phyloP scores from a whole-genome alignment of 441 rosid genomes.

The Croton setiger region DNA sequence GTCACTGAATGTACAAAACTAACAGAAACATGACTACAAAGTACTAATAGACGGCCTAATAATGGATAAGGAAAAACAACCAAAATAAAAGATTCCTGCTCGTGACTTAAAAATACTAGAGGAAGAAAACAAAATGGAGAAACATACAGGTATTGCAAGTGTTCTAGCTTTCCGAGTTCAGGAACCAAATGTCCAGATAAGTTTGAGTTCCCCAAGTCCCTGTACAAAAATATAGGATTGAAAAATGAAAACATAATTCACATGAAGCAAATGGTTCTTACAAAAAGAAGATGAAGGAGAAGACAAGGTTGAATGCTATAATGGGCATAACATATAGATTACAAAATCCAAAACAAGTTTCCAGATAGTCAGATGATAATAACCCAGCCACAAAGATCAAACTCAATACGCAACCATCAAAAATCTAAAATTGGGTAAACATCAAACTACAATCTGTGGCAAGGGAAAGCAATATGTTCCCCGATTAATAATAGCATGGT shows the following conservation, averaged over 20 bases:
- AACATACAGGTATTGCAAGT: slow-evolving; percentile 85
- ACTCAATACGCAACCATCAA: background rate
- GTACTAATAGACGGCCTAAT: background rate
- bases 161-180: slow-evolving; percentile 84
- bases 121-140: slow-evolving; percentile 8
- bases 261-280: background rate
- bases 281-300: background rate
- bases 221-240: slow-evolving; percentile 29
- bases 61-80: background rate
- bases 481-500: background rate
- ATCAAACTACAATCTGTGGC: background rate
- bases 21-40: background rate
- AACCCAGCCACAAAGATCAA: background rate
- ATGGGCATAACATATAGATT: background rate
- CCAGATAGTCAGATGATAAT: background rate
- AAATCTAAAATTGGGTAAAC: too few species aligned
- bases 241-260: background rate
- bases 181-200: slow-evolving; percentile 83
- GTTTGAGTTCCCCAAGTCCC: slow-evolving; percentile 92
- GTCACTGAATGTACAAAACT: background rate
- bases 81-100: background rate
- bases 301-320: background rate
- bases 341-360: background rate
- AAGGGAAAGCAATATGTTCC: background rate
- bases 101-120: background rate